phyloP scores from a whole-genome alignment of 768 basidiomycete genomes.

The Lactarius deliciosus region DNA sequence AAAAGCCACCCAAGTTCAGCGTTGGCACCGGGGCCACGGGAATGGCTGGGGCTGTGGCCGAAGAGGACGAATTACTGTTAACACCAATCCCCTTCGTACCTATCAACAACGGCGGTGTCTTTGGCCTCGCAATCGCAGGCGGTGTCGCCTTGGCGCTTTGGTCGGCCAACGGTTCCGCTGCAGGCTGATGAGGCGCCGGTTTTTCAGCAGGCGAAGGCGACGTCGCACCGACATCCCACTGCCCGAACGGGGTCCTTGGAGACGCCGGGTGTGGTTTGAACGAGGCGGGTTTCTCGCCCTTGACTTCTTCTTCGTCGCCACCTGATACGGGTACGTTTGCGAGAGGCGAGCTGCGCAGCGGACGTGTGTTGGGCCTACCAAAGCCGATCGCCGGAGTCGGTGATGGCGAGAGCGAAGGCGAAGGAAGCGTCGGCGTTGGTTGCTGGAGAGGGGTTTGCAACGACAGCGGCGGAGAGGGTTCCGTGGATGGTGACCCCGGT shows the following conservation, averaged over 20 bases:
- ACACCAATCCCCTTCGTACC: neutral
- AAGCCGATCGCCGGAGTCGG: slow-evolving; percentile 52
- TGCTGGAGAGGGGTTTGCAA: slow-evolving; percentile 29
- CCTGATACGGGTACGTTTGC: slow-evolving; percentile 49
- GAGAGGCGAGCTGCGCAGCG: slow-evolving; percentile 74
- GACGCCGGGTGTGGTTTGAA: slow-evolving; percentile 42
- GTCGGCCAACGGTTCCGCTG: slow-evolving; percentile 9
- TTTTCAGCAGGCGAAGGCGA: slow-evolving; percentile 15
- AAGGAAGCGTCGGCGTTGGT: slow-evolving; percentile 36
- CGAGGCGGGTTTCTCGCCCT: slow-evolving; percentile 32
- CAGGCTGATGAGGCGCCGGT: slow-evolving; percentile 14
- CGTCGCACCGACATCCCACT: slow-evolving; percentile 13
- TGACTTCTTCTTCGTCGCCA: slow-evolving; percentile 46
- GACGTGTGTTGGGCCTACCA: slow-evolving; percentile 62
- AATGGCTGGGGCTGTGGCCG: neutral
- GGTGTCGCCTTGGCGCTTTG: slow-evolving; percentile 20
- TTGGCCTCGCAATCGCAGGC: slow-evolving; percentile 41
- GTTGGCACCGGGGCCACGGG: neutral
- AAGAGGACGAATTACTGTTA: neutral
- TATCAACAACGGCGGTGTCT: slow-evolving; percentile 41
- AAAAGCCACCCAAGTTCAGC: slow-evolving; percentile 1
- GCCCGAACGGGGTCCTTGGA: slow-evolving; percentile 42
- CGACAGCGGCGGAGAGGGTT: slow-evolving; percentile 17
- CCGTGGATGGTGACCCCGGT: slow-evolving; percentile 60
- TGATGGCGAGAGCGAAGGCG: slow-evolving; percentile 38